A percentile compares a stretch with the other conserved stretches of the same genome.
phyloP scores from a whole-genome alignment of 441 rosid genomes.

The Populus hybrid region DNA sequence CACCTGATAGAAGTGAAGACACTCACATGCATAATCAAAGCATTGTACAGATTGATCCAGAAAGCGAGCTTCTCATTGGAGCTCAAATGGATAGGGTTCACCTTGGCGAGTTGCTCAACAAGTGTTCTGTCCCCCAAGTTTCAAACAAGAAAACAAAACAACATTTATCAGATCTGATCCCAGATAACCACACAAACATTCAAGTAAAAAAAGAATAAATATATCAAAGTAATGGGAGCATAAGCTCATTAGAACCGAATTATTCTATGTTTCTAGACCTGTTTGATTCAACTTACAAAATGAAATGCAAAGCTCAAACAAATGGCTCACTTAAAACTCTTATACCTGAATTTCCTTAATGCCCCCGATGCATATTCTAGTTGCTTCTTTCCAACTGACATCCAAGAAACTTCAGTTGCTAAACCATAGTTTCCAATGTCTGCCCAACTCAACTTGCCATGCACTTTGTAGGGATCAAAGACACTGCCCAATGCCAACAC shows the following conservation, averaged over 20 bases:
- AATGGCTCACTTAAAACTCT: neutral
- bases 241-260: neutral
- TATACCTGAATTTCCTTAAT: conserved; percentile 57
- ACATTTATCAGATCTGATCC: conserved; percentile 14
- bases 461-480: conserved; percentile 51
- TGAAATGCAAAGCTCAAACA: neutral
- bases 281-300: neutral
- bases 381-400: conserved; percentile 60
- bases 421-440: conserved; percentile 42
- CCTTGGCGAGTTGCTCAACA: conserved; percentile 58
- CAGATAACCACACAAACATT: conserved; percentile 1
- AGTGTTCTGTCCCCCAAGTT: conserved; percentile 39
- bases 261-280: neutral
- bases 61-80: conserved; percentile 59
- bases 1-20: neutral
- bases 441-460: conserved; percentile 43
- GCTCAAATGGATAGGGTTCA: conserved; percentile 46
- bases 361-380: conserved; percentile 57
- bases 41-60: conserved; percentile 70
- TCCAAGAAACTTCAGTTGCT: conserved; percentile 58
- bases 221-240: neutral
- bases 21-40: conserved; percentile 66
- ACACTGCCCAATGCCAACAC: conserved; percentile 24
- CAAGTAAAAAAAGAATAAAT: neutral
- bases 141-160: conserved; percentile 21